These are phyloP conservation scores for Aureobasidium pullulans DNA, from an alignment of 2,329 filamentous ascomycete genomes.

Conservation along the genomic window DNA sequence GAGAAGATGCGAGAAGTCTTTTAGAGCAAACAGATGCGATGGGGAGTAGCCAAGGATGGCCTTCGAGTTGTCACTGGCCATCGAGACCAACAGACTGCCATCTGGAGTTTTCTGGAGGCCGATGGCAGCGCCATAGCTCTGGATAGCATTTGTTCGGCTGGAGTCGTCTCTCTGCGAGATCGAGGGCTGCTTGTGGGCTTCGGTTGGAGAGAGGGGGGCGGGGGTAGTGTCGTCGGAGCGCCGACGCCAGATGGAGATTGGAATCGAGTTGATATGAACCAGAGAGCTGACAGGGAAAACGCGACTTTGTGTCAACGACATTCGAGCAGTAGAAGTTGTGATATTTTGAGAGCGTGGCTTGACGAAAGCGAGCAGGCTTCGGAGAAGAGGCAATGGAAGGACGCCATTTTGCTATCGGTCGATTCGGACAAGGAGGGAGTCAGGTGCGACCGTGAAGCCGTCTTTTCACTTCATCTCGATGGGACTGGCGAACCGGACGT, in stretches of 20 bases:
- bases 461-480: too few species aligned
- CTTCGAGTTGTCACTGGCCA: not conserved
- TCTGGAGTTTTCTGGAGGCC: not conserved
- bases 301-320: not conserved
- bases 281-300: conserved; percentile 1
- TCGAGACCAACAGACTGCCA: not conserved
- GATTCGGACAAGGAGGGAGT: too few species aligned
- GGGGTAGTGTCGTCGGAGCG: too few species aligned
- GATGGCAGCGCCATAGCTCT: not conserved
- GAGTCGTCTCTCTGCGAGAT: not conserved
- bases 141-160: not conserved
- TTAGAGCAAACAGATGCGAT: not conserved
- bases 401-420: too few species aligned
- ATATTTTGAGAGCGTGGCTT: too few species aligned
- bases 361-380: too few species aligned
- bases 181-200: not conserved
- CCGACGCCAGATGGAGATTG: not conserved
- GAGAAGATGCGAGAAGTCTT: not conserved
- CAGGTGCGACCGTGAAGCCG: too few species aligned
- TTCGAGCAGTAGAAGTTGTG: not conserved
- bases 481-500: too few species aligned
- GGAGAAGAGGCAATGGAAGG: too few species aligned
- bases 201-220: too few species aligned
- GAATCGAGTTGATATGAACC: not conserved
- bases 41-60: not conserved